Evolutionary conservation across 371 early-diverging fungal genomes (phyloP).

Genomic region (Apophysomyces variabilis): DNA sequence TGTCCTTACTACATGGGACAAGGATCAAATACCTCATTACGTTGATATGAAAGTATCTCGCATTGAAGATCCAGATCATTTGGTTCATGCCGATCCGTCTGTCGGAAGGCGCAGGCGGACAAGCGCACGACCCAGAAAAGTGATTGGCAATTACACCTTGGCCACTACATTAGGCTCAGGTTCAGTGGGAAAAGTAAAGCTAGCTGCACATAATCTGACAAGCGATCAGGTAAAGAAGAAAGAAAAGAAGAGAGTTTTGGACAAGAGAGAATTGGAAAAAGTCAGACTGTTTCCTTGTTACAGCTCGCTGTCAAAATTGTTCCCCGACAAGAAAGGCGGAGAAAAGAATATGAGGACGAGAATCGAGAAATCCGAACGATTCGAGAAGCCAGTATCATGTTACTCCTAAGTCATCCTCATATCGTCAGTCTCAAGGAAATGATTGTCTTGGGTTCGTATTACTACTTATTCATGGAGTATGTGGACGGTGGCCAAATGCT

Average conservation of each 20-base stretch:
- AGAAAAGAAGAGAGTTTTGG: background rate
- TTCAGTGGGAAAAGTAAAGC: conserved; percentile 93
- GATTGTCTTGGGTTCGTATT: conserved; percentile 72
- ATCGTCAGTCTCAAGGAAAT: conserved; percentile 82
- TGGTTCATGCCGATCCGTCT: background rate
- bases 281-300: background rate
- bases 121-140: conserved; percentile 30
- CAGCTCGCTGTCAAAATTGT: conserved; percentile 84
- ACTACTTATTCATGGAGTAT: conserved; percentile 93
- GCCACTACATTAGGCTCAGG: conserved; percentile 92
- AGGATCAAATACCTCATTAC: background rate
- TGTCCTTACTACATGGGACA: conserved; percentile 4
- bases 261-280: background rate
- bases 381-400: conserved; percentile 87
- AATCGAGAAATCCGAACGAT: conserved; percentile 86
- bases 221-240: conserved; percentile 22
- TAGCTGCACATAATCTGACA: conserved; percentile 81
- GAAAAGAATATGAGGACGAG: conserved; percentile 56
- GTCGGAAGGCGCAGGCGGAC: conserved; percentile 3
- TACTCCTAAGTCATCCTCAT: conserved; percentile 89
- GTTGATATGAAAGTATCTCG: conserved; percentile 2
- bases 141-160: conserved; percentile 79
- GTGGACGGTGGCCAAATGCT: conserved; percentile 88
- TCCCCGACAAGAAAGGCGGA: conserved; percentile 52
- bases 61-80: background rate